A percentile compares a stretch with the other conserved stretches of the same genome.
phyloP scores from a whole-genome alignment of 2,329 filamentous ascomycete species.

The Eurotiales sp. region DNA sequence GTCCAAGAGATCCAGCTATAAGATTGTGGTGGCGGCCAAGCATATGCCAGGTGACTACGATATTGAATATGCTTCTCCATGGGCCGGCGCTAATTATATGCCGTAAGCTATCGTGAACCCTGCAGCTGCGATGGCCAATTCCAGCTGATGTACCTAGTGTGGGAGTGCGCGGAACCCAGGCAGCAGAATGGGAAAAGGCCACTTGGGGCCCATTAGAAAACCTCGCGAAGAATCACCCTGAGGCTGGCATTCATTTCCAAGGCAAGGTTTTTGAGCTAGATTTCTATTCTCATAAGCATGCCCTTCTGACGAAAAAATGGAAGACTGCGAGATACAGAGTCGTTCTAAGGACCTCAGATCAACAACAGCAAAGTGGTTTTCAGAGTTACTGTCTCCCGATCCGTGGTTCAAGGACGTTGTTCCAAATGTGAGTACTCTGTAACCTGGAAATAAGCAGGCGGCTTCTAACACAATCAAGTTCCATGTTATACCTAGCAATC shows the following conservation, averaged over 20 bases:
- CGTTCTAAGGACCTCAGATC: conserved; percentile 61
- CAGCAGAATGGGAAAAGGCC: conserved; percentile 53
- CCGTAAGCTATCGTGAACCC: no score
- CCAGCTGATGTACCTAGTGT: no score
- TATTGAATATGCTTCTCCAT: conserved; percentile 83
- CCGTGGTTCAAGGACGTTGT: conserved; percentile 73
- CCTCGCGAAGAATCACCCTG: conserved; percentile 62
- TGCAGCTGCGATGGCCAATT: no score
- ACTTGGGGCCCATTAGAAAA: conserved; percentile 63
- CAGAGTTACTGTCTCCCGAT: conserved; percentile 61
- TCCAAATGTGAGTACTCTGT: conserved; percentile 62
- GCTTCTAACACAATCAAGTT: no score
- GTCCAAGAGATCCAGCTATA: conserved; percentile 53
- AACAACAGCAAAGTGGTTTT: conserved; percentile 57
- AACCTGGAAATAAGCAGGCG: no score
- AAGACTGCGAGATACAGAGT: conserved; percentile 54
- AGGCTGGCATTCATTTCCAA: conserved; percentile 78
- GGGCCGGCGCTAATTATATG: conserved; percentile 77
- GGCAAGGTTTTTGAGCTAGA: conserved; percentile 34
- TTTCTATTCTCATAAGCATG: no score
- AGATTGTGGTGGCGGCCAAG: conserved; percentile 71
- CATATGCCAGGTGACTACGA: conserved; percentile 94
- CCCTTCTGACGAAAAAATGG: no score
- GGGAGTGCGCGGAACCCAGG: not conserved
- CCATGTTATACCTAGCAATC: conserved; percentile 53